A percentile compares a stretch with the other conserved stretches of the same genome.
phyloP scores from a whole-genome alignment of 805 yeast species.

The Wickerhamomyces canadensis region DNA sequence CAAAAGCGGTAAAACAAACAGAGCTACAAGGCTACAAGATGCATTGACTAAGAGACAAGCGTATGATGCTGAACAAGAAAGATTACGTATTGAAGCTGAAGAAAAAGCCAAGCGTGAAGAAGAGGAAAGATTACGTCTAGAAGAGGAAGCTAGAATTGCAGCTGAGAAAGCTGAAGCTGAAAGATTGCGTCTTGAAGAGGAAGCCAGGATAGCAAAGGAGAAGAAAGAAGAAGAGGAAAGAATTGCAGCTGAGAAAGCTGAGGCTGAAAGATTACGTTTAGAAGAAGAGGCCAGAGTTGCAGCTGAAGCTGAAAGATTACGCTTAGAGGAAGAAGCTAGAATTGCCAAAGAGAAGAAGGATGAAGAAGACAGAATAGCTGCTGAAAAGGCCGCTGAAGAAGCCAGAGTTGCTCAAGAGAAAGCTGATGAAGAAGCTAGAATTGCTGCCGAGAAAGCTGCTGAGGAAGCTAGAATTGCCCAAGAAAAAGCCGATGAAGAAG shows the following conservation, averaged over 20 bases:
- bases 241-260: slow-evolving; percentile 5
- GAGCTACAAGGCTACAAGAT: slow-evolving; percentile 19
- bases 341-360: slow-evolving; percentile 7
- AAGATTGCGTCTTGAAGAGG: slow-evolving; percentile 5
- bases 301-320: slow-evolving; percentile 1
- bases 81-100: slow-evolving; percentile 11
- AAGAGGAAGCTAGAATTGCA: slow-evolving; percentile 2
- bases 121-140: slow-evolving; percentile 4
- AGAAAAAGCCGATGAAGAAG: slow-evolving; percentile 11
- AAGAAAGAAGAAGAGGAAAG: slow-evolving; percentile 11
- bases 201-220: slow-evolving; percentile 9
- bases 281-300: neutral
- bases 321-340: neutral
- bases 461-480: slow-evolving; percentile 13
- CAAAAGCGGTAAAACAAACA: slow-evolving; percentile 15
- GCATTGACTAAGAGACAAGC: slow-evolving; percentile 20
- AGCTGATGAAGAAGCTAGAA: slow-evolving; percentile 14
- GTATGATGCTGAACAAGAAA: slow-evolving; percentile 16
- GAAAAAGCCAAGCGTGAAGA: slow-evolving; percentile 11
- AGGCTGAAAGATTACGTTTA: neutral
- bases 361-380: slow-evolving; percentile 6
- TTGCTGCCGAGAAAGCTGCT: slow-evolving; percentile 10
- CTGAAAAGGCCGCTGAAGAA: slow-evolving; percentile 7
- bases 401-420: slow-evolving; percentile 6
- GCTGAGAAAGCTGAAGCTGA: slow-evolving; percentile 4